Percentiles rank a stretch among this genome's conserved stretches.
Conservation (phyloP, 176 grass and related monocot genomes). For the Pharus latifolius region DNA sequence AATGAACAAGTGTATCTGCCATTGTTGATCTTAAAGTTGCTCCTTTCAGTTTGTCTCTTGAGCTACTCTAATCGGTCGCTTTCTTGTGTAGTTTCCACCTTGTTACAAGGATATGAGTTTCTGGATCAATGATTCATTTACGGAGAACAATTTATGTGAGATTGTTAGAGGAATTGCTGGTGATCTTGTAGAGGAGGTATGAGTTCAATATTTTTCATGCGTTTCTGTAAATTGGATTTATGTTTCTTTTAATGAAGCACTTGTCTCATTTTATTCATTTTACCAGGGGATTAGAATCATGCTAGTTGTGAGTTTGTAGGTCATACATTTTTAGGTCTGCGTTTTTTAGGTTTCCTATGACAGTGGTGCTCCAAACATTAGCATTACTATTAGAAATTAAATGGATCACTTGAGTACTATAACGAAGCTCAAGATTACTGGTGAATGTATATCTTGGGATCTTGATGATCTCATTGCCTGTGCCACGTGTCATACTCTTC, state of each 20-base stretch:
- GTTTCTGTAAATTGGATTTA: background rate
- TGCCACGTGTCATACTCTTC: background rate
- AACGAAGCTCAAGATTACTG: background rate
- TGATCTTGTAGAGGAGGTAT: constrained; percentile 94
- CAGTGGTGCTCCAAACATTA: constrained; percentile 2
- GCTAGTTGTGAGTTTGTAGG: too few species aligned
- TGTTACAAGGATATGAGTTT: constrained; percentile 99
- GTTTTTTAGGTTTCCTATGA: background rate
- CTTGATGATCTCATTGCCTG: background rate
- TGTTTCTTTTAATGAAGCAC: background rate
- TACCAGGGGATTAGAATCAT: too few species aligned
- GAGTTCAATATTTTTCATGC: background rate
- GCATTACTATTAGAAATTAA: background rate
- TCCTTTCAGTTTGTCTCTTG: background rate
- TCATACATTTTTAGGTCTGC: background rate
- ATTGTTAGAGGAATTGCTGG: constrained; percentile 95
- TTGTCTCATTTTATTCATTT: background rate
- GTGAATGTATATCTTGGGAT: background rate
- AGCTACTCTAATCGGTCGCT: background rate
- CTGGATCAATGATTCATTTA: constrained; percentile 87
- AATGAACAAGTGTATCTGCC: background rate
- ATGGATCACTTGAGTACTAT: background rate
- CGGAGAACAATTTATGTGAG: constrained; percentile 98
- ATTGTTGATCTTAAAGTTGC: background rate
- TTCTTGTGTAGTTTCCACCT: constrained; percentile 76